phyloP scores from a whole-genome alignment of 257 asterid species.

The Marsdenia floribunda region DNA sequence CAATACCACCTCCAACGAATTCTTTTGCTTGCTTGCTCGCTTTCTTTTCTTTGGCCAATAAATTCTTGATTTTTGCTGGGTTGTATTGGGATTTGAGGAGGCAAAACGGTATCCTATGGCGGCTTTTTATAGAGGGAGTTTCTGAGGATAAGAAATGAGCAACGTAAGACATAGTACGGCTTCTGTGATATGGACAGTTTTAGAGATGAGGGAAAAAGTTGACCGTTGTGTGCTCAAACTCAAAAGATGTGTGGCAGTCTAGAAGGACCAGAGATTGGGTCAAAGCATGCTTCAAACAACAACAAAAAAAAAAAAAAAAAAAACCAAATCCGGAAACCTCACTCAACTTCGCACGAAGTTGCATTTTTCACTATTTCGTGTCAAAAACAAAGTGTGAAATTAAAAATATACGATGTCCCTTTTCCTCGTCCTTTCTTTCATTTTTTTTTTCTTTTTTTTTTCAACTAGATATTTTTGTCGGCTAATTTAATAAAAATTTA shows the following conservation, averaged over 20 bases:
- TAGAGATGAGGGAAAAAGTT: conserved; percentile 27
- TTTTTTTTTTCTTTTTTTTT: no score
- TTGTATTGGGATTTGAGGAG: neutral
- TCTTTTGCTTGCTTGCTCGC: no score
- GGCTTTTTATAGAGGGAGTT: neutral
- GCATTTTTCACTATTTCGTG: conserved; percentile 8
- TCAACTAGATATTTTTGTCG: no score
- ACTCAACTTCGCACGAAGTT: conserved; percentile 23
- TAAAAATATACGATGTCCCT: neutral
- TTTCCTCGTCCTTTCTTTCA: no score
- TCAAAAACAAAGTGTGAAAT: conserved; percentile 13
- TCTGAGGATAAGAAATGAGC: neutral
- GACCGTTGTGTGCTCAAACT: conserved; percentile 30
- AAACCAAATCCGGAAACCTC: neutral
- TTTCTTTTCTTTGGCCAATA: neutral
- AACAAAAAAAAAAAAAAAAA: neutral
- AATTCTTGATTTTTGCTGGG: neutral
- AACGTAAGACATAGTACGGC: neutral
- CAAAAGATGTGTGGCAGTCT: conserved; percentile 21
- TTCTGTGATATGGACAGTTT: neutral
- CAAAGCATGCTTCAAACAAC: conserved; percentile 21
- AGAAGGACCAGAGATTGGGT: conserved; percentile 30
- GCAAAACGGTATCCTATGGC: no score
- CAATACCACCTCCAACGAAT: no score
- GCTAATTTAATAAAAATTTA: no score